Conservation (phyloP, 208 protist genomes). For the Strigomonas culicis region DNA sequence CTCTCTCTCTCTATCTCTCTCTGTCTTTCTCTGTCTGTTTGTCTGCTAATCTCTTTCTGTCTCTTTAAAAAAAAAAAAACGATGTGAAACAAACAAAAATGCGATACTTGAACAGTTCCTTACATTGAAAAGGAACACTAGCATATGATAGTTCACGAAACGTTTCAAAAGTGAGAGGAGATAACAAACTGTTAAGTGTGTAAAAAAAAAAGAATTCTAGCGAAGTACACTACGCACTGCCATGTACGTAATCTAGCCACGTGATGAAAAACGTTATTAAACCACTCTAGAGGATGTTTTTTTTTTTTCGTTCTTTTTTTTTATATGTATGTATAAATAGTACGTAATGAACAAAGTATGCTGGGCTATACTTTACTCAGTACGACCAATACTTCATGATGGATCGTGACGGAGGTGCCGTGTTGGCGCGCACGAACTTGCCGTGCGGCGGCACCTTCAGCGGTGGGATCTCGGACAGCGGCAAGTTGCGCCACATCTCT, state of each 20-base stretch:
- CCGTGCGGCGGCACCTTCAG: slow-evolving; percentile 80
- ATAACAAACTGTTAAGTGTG: neutral
- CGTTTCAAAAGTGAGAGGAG: too few relatives aligned
- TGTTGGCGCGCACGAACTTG: slow-evolving; percentile 58
- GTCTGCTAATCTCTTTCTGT: too few relatives aligned
- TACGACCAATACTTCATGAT: slow-evolving; percentile 87
- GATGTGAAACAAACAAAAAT: neutral
- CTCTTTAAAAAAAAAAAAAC: too few relatives aligned
- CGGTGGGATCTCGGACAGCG: slow-evolving; percentile 67
- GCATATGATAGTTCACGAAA: neutral
- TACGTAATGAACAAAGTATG: neutral
- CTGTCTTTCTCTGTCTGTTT: too few relatives aligned
- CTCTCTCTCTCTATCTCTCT: too few relatives aligned
- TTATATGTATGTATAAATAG: neutral
- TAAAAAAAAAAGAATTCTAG: neutral
- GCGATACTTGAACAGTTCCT: neutral
- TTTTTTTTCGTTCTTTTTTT: neutral
- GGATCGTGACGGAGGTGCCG: slow-evolving; percentile 33
- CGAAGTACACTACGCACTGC: too few relatives aligned
- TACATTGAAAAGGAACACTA: neutral
- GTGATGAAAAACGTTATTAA: too few relatives aligned
- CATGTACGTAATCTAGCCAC: too few relatives aligned
- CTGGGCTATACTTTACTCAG: slow-evolving; percentile 19
- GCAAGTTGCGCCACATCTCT: slow-evolving; percentile 63
- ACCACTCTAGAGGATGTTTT: too few relatives aligned